Base-by-base conservation (phyloP, 305 asterid genomes). In the Fraxinus sp. region DNA sequence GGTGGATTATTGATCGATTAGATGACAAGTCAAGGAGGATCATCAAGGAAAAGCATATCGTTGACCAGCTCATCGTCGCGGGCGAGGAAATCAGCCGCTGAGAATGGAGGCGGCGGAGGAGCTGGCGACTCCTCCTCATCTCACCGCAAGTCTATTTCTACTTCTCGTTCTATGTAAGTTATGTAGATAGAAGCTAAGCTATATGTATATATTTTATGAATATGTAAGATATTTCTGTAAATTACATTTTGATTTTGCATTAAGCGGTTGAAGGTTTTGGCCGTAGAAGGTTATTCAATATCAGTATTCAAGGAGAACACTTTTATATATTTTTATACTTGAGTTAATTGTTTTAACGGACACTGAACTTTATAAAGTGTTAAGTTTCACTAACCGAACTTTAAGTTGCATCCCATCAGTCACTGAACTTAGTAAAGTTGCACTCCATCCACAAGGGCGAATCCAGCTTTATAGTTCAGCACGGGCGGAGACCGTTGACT, bases 21-120 rank as follows among this genome's bases (percentile, higher is more conserved):
- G 46, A 77, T 62, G 80, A 52, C 80, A 14, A 77, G 80, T 16
- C 80, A 77, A 14, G 80, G 80, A 77, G 79, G 79, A 8, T 49
- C 80, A n/a, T 77, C 80, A 32, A 46, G 80, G 72, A 77, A 33
- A 77, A 77, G 80, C 64, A 49, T 77, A 1, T 10, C 80, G 43
- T 77, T 62, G 71, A 46, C 35, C 36, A 14, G 22, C 71, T 49
- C 80, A 77, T 24, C 79, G 33, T 76, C 62, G n/a, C 33, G 3
- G 26, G 35, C 1, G 72, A 52, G 32, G 70, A 77, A 77, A 52
- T 36, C 80, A 18, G n/a, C 14, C 66, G 32, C 41, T 13, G 35
- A 30, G 14, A 52, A 52, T 77, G 80, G 71, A 46, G 73, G 39
- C 75, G 75, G 39, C 22, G 75, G 75, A 11, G 75, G 39, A 28